Evolutionary conservation across 148 eudicot genomes (phyloP).

Genomic region (Cornus suecica): DNA sequence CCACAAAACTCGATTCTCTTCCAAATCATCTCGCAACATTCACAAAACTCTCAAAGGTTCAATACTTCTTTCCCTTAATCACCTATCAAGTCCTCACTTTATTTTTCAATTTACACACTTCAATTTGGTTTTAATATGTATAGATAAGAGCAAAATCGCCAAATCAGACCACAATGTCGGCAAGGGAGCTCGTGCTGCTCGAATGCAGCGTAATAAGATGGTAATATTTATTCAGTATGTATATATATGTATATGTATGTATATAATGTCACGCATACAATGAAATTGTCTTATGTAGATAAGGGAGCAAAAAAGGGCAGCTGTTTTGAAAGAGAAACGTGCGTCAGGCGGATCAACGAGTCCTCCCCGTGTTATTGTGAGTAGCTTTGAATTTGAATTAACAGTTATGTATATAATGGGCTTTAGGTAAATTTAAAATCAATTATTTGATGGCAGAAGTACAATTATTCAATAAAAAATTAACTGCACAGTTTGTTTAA

Average conservation of each 20-base stretch:
- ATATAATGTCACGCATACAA: not conserved
- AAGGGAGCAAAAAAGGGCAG: constrained; percentile 73
- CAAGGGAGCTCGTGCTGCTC: constrained; percentile 74
- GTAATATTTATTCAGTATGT: constrained; percentile 29
- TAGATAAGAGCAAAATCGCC: constrained; percentile 53
- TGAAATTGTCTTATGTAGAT: constrained; percentile 43
- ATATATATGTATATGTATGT: not conserved
- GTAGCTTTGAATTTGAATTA: constrained; percentile 13
- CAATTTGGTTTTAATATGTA: not conserved
- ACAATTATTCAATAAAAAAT: not conserved
- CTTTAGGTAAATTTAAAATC: not conserved
- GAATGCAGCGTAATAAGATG: constrained; percentile 79
- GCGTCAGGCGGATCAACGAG: constrained; percentile 59
- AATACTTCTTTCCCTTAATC: not conserved
- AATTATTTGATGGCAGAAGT: not conserved
- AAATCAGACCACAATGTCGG: constrained; percentile 53
- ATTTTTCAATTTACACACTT: not conserved
- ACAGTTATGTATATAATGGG: not conserved
- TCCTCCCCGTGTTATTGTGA: constrained; percentile 88
- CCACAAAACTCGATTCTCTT: constrained; percentile 83
- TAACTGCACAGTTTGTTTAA: not conserved
- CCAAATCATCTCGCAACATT: constrained; percentile 79
- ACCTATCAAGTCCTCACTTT: not conserved
- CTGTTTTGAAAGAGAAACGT: constrained; percentile 69
- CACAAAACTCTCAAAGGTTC: constrained; percentile 77